Evolutionary conservation across 768 basidiomycete species (phyloP).

Genomic region (Kwoniella bestiolae): DNA sequence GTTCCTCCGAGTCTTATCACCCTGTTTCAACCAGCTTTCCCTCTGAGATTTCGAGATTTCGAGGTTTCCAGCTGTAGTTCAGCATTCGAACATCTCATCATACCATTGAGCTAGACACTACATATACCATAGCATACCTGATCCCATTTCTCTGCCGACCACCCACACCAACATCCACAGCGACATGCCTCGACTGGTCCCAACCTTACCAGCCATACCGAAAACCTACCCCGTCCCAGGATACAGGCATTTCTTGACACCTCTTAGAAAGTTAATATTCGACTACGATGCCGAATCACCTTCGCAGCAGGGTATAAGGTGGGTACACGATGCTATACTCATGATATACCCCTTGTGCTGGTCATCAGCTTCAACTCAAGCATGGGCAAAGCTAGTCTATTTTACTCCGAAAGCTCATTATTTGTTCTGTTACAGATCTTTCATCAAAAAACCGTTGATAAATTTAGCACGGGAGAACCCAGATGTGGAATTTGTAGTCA

Average conservation of each 20-base stretch:
- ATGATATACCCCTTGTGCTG: too few species aligned
- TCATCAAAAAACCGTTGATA: conserved; percentile 44
- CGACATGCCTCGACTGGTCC: conserved; percentile 36
- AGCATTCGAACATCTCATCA: not conserved
- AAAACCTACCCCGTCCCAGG: conserved; percentile 48
- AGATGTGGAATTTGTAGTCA: conserved; percentile 55
- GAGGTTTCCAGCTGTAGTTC: not conserved
- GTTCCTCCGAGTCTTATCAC: not conserved
- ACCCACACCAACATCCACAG: not conserved
- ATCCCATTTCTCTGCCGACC: not conserved
- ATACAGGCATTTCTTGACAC: conserved; percentile 52
- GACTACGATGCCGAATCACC: conserved; percentile 52
- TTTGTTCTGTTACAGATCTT: too few species aligned
- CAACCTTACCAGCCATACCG: conserved; percentile 25
- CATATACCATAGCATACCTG: not conserved
- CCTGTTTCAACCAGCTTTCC: not conserved
- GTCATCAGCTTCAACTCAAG: too few species aligned
- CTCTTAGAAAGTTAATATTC: conserved; percentile 51
- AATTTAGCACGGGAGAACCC: conserved; percentile 51
- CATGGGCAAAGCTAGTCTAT: too few species aligned
- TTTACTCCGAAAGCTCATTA: too few species aligned
- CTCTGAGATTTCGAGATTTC: conserved; percentile 4
- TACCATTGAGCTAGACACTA: not conserved
- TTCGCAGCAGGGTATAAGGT: conserved; percentile 51
- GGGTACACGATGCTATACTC: too few species aligned